A percentile compares a stretch with the other conserved stretches of the same genome.
phyloP scores from a whole-genome alignment of 2,329 filamentous ascomycete genomes.

The Septoria petroselini region DNA sequence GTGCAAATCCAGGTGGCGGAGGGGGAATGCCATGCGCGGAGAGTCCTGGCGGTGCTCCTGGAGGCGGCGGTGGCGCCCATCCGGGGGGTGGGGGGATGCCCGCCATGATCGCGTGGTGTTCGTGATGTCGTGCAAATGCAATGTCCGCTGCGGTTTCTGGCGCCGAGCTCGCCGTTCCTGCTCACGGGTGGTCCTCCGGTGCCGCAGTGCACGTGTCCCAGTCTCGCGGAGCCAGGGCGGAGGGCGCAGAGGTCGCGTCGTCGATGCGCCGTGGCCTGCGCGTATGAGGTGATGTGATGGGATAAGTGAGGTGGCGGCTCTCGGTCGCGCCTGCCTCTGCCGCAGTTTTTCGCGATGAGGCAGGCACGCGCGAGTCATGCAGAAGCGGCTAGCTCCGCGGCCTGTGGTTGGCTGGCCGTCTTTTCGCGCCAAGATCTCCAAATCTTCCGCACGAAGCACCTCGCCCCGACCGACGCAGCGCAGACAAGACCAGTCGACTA shows the following conservation, averaged over 20 bases:
- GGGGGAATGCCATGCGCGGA: conserved; percentile 51
- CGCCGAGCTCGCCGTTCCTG: conserved; percentile 25
- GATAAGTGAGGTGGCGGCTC: conserved; percentile 16
- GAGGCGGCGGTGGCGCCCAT: conserved; percentile 52
- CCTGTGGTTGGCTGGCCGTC: not conserved
- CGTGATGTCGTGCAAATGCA: conserved; percentile 12
- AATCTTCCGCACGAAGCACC: too few relatives aligned
- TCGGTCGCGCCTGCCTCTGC: conserved; percentile 4
- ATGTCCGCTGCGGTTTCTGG: conserved; percentile 27
- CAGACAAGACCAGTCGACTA: conserved; percentile 10
- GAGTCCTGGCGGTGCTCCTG: conserved; percentile 50
- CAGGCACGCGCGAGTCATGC: conserved; percentile 6
- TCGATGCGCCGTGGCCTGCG: conserved; percentile 36
- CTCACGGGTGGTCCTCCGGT: not conserved
- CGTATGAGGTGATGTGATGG: conserved; percentile 23
- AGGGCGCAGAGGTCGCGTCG: not conserved
- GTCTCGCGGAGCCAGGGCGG: not conserved
- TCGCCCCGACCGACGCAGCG: not conserved
- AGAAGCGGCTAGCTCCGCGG: not conserved
- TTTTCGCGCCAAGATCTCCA: too few relatives aligned
- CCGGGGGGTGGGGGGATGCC: conserved; percentile 65
- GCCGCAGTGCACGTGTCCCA: conserved; percentile 4
- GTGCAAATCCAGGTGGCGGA: conserved; percentile 80
- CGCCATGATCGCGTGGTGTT: conserved; percentile 46
- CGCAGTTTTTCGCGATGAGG: conserved; percentile 7